phyloP scores from a whole-genome alignment of 1,139 yeast species.

The Hanseniaspora gamundiae region DNA sequence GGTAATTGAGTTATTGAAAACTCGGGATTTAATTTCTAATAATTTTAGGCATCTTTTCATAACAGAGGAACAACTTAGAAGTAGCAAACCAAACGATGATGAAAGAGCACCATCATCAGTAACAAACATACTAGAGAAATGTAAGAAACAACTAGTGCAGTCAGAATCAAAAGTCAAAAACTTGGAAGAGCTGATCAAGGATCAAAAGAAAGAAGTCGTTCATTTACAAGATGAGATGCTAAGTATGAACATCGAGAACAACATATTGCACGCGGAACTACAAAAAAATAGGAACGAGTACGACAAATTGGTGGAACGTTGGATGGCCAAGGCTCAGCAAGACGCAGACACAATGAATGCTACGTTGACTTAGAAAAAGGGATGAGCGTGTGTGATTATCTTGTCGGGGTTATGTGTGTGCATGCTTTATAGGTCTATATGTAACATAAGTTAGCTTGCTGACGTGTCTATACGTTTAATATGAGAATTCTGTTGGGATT shows the following conservation, averaged over 20 bases:
- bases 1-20: neutral
- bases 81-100: neutral
- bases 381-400: constrained; percentile 19
- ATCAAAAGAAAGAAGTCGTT: neutral
- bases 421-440: no score
- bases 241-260: constrained; percentile 58
- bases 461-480: no score
- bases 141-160: neutral
- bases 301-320: constrained; percentile 40
- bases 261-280: constrained; percentile 40
- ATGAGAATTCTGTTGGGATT: no score
- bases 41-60: neutral
- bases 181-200: neutral
- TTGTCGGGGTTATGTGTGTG: neutral
- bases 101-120: neutral
- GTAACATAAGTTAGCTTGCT: no score
- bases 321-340: constrained; percentile 44
- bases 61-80: no score
- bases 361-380: no score
- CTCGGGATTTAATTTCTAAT: neutral
- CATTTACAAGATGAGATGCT: constrained; percentile 44
- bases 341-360: constrained; percentile 51
- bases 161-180: neutral
- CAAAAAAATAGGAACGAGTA: constrained; percentile 36
- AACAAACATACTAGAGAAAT: neutral